Percentiles rank a stretch among this genome's conserved stretches.
Conservation (phyloP, 805 yeast species). For the Isabelozyma gotoi region DNA sequence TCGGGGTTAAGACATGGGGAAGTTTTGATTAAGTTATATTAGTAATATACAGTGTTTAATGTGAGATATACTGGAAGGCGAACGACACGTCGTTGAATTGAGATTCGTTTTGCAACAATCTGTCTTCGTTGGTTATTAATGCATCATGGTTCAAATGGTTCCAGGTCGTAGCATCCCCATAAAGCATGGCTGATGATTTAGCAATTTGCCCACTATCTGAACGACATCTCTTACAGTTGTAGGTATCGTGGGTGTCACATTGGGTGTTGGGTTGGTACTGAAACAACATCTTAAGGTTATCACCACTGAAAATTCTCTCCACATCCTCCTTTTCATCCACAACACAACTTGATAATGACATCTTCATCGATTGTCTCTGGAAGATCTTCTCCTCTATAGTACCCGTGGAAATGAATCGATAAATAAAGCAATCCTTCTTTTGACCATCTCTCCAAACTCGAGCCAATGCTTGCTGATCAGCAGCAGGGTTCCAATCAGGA, state of each 20-base stretch:
- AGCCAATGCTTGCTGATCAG: constrained; percentile 96
- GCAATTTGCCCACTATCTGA: constrained; percentile 47
- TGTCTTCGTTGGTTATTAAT: constrained; percentile 69
- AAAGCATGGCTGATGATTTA: constrained; percentile 82
- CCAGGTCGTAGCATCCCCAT: constrained; percentile 98
- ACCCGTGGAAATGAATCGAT: constrained; percentile 91
- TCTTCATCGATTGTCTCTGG: constrained; percentile 93
- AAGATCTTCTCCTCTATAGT: constrained; percentile 94
- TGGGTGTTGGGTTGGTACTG: constrained; percentile 62
- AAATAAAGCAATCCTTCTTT: constrained; percentile 92
- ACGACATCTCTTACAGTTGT: constrained; percentile 78
- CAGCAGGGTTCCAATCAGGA: constrained; percentile 97
- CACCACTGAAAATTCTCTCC: constrained; percentile 85
- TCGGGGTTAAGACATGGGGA: constrained; percentile 1
- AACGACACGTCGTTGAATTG: constrained; percentile 70
- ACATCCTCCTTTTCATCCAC: constrained; percentile 97
- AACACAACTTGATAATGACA: constrained; percentile 90
- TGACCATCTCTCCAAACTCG: constrained; percentile 99
- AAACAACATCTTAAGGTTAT: constrained; percentile 73
- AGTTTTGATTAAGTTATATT: not conserved
- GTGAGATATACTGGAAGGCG: constrained; percentile 93
- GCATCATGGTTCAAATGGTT: constrained; percentile 75
- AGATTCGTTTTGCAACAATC: constrained; percentile 71
- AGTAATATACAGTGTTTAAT: constrained; percentile 26
- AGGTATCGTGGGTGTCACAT: constrained; percentile 93